Evolutionary conservation across 768 basidiomycete genomes (phyloP).

Genomic region (Boletellus sp.): DNA sequence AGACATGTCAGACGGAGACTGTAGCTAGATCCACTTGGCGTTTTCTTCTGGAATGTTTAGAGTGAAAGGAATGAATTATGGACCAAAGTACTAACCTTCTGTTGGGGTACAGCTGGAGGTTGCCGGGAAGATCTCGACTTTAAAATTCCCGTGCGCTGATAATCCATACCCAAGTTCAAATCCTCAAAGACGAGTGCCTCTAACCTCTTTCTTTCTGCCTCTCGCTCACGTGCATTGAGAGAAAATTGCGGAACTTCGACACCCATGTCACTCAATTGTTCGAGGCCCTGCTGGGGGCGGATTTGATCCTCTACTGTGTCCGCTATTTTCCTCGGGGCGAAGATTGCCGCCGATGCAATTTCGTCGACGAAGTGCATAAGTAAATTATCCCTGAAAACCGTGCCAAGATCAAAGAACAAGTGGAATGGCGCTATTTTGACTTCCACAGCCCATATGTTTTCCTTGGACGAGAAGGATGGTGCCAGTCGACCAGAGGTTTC

Average conservation of each 20-base stretch:
- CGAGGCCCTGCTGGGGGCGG: not conserved
- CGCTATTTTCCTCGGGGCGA: conserved; percentile 7
- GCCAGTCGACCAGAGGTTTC: conserved; percentile 13
- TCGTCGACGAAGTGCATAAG: conserved; percentile 50
- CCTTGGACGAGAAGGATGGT: not conserved
- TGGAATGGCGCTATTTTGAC: conserved; percentile 61
- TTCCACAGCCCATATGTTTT: conserved; percentile 16
- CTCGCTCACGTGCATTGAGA: conserved; percentile 21
- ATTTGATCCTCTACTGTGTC: not conserved
- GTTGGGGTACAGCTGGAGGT: conserved; percentile 1
- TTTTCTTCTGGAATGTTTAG: conserved; percentile 8
- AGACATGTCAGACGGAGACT: conserved; percentile 42
- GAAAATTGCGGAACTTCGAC: conserved; percentile 24
- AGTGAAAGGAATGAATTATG: conserved; percentile 1
- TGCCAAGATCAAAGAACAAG: conserved; percentile 66
- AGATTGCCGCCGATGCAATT: conserved; percentile 23
- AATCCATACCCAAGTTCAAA: conserved; percentile 50
- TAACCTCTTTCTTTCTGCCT: conserved; percentile 40
- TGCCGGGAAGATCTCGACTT: conserved; percentile 6
- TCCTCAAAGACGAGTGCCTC: conserved; percentile 58
- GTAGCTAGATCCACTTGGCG: conserved; percentile 4
- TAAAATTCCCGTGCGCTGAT: conserved; percentile 24
- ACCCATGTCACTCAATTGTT: conserved; percentile 12
- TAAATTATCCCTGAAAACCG: conserved; percentile 36
- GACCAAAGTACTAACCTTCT: conserved; percentile 15